These are phyloP conservation scores for Acmispon strigosus DNA, from an alignment of 306 rosid species.

Conservation along the genomic window DNA sequence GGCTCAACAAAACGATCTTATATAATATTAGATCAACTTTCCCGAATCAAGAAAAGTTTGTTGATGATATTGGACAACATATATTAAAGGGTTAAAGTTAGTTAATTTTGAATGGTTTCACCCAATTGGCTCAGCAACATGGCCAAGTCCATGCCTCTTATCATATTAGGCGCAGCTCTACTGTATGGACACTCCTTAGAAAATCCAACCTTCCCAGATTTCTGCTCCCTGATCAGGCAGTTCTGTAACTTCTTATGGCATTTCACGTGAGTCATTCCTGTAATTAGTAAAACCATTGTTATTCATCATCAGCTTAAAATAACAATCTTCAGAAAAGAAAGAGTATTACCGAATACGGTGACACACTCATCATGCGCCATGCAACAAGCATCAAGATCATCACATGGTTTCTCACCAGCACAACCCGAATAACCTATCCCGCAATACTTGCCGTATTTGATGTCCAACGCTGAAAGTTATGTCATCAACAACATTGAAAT, in stretches of 20 bases:
- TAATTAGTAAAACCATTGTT: background rate
- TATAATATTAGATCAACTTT: background rate
- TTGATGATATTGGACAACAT: too few relatives aligned
- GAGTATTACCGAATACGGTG: constrained; percentile 38
- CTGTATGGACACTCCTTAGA: constrained; percentile 51
- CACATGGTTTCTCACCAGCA: constrained; percentile 81
- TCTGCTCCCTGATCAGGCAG: constrained; percentile 47
- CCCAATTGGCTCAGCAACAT: constrained; percentile 66
- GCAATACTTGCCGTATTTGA: constrained; percentile 83
- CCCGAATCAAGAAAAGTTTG: background rate
- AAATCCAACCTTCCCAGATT: constrained; percentile 70
- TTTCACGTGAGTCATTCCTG: constrained; percentile 58
- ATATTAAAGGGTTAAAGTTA: too few relatives aligned
- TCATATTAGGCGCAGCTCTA: constrained; percentile 61
- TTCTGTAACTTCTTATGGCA: constrained; percentile 61
- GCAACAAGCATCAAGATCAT: constrained; percentile 89
- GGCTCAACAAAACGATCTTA: background rate
- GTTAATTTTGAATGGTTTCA: background rate
- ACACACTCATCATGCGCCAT: constrained; percentile 78
- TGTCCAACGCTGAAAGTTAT: constrained; percentile 38
- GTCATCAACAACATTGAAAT: background rate
- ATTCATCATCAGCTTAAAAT: background rate
- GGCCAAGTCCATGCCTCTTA: constrained; percentile 80
- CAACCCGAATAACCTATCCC: constrained; percentile 84
- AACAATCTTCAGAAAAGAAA: background rate